phyloP scores from a whole-genome alignment of 1,284 basidiomycete species.

The Prillingera fragicola region DNA sequence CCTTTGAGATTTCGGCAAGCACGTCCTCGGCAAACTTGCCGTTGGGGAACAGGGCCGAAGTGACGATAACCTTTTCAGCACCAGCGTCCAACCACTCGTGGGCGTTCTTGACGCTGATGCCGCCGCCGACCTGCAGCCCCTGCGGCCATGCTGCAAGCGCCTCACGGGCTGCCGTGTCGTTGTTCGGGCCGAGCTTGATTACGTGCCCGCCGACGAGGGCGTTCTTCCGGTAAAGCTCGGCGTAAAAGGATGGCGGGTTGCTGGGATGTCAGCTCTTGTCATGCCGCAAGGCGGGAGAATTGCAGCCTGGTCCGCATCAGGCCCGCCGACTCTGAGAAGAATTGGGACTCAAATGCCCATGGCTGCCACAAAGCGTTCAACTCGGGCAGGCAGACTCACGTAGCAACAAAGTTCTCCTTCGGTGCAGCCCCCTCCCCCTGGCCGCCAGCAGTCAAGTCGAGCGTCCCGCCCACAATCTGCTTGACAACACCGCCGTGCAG shows the following conservation, averaged over 20 bases:
- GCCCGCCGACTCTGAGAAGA: no score
- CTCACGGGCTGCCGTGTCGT: slow-evolving; percentile 77
- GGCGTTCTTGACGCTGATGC: slow-evolving; percentile 79
- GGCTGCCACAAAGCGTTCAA: no score
- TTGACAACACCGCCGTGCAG: slow-evolving; percentile 92
- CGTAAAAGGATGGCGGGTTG: slow-evolving; percentile 74
- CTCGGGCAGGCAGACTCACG: slow-evolving; percentile 53
- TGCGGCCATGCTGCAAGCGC: slow-evolving; percentile 80
- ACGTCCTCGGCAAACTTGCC: slow-evolving; percentile 71
- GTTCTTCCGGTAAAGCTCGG: slow-evolving; percentile 67
- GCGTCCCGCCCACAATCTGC: slow-evolving; percentile 94
- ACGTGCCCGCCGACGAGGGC: slow-evolving; percentile 82
- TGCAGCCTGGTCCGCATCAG: no score
- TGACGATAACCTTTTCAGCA: slow-evolving; percentile 95
- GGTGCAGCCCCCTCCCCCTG: slow-evolving; percentile 58
- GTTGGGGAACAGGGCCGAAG: slow-evolving; percentile 86
- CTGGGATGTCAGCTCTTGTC: no score
- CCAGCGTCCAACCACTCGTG: slow-evolving; percentile 78
- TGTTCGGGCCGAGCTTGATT: slow-evolving; percentile 86
- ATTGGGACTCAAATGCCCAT: no score
- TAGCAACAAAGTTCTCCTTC: slow-evolving; percentile 88
- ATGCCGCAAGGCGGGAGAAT: no score
- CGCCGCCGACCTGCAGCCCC: slow-evolving; percentile 87
- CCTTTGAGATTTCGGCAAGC: slow-evolving; percentile 59
- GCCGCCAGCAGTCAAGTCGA: slow-evolving; percentile 46